phyloP scores from a whole-genome alignment of 2,329 filamentous ascomycete species.

The Cyphellophora attinorum region DNA sequence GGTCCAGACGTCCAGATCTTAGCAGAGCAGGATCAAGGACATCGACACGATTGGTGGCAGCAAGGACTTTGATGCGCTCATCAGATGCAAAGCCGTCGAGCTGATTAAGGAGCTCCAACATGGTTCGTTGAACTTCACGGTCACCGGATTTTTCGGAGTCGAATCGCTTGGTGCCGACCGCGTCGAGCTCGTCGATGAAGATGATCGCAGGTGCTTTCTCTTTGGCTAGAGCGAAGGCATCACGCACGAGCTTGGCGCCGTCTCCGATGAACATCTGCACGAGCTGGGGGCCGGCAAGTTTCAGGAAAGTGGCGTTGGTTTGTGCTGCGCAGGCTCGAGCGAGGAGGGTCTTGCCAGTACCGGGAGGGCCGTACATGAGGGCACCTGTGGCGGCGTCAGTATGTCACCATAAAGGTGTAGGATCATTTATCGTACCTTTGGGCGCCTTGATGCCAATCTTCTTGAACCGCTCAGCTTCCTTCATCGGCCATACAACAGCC shows the following conservation, averaged over 20 bases:
- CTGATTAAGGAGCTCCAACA: slow-evolving; percentile 98
- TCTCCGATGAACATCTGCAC: slow-evolving; percentile 99
- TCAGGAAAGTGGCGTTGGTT: slow-evolving; percentile 96
- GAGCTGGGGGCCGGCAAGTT: slow-evolving; percentile 91
- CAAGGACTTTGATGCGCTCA: slow-evolving; percentile 91
- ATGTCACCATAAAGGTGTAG: no score
- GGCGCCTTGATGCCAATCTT: slow-evolving; percentile 99
- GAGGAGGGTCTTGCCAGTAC: slow-evolving; percentile 47
- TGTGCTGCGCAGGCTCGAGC: slow-evolving; percentile 94
- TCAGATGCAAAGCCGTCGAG: slow-evolving; percentile 96
- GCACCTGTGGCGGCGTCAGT: slow-evolving; percentile 55
- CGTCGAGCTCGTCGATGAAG: slow-evolving; percentile 97
- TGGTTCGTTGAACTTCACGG: slow-evolving; percentile 94
- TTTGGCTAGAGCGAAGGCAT: slow-evolving; percentile 95
- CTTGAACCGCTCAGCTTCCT: slow-evolving; percentile 97
- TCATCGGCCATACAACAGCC: slow-evolving; percentile 99
- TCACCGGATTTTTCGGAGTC: slow-evolving; percentile 98
- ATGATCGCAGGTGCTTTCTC: slow-evolving; percentile 99
- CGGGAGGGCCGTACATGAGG: slow-evolving; percentile 76
- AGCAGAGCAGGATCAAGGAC: slow-evolving; percentile 86
- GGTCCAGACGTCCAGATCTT: slow-evolving; percentile 82
- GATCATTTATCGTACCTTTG: slow-evolving; percentile 89
- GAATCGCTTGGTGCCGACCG: slow-evolving; percentile 97
- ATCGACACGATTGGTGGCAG: slow-evolving; percentile 88
- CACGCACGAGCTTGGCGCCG: slow-evolving; percentile 91